Base-by-base conservation (phyloP, 768 basidiomycete species). In the Pisolithus microcarpus region DNA sequence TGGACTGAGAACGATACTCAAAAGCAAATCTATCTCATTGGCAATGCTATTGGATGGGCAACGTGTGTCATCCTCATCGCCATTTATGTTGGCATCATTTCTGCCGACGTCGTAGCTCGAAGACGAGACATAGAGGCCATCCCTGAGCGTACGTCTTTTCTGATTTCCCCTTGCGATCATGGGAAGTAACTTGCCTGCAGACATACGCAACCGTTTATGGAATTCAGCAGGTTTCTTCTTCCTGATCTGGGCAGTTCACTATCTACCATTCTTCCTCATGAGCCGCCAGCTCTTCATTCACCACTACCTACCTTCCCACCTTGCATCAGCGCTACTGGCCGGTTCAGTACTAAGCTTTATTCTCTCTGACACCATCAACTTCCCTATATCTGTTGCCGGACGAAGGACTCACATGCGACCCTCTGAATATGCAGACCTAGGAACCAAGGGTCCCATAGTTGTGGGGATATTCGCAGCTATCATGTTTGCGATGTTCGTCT, bases 241-340 rank as follows among this genome's bases (percentile, higher is more conserved):
- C 49, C 72, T 93, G 28, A 80, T 95, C 23, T 99, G 96, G 96
- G 85, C 79, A 11, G 90, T 89, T 50, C 96, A 99, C 67, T 99
- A 96, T 72, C 72, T 87, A 62, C 96, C 96, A 6, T 99, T 98
- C 79, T 99, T 91, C 84, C 76, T 97, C 24, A 95, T 99, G 91
- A 86, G 79, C 62, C 88, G 96, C 37, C 96, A 99, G 62, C 77
- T 94, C 39, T 99, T 99, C 78, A 74, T 99, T 23, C 96, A 99
- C 66, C 94, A 96, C 67, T 99, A 99, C 67, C 84, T 99, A 4
- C 95, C 95, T 13, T 95, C 95, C 0, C 96, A 99, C 65, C 77
- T 99, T 38, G 85, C 89, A 11, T 94, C 91, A 13, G 86, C 92
- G 11, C 76, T 98, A 51, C 82, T 97, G 52, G 92, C 95, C 38